Evolutionary conservation across 768 basidiomycete genomes (phyloP).

Genomic region (Pisolithus marmoratus): DNA sequence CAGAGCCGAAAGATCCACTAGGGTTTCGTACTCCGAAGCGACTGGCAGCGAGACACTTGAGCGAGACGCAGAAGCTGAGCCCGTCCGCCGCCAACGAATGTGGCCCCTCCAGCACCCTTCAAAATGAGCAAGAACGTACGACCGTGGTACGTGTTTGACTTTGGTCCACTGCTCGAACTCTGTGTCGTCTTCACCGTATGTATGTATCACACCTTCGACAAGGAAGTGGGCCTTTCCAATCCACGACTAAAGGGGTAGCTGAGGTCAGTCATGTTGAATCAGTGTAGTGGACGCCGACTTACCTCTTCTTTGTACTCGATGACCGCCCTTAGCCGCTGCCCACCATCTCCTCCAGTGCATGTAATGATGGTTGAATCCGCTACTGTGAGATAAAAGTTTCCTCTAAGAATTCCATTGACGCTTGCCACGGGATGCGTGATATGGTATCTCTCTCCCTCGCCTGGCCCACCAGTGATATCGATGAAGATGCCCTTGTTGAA

Average conservation of each 20-base stretch:
- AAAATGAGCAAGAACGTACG: slow-evolving; percentile 70
- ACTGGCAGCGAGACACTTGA: slow-evolving; percentile 42
- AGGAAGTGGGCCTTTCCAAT: slow-evolving; percentile 81
- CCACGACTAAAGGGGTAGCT: slow-evolving; percentile 57
- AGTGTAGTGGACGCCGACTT: slow-evolving; percentile 18
- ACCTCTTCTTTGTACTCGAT: slow-evolving; percentile 98
- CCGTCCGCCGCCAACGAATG: slow-evolving; percentile 72
- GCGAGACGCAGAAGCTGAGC: slow-evolving; percentile 35
- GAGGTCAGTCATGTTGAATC: background rate
- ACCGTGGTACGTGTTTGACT: slow-evolving; percentile 84
- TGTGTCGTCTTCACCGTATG: slow-evolving; percentile 59
- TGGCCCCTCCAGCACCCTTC: slow-evolving; percentile 86
- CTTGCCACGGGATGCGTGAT: slow-evolving; percentile 86
- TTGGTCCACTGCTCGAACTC: slow-evolving; percentile 71
- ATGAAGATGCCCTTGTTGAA: slow-evolving; percentile 89
- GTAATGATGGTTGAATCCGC: slow-evolving; percentile 76
- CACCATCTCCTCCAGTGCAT: slow-evolving; percentile 62
- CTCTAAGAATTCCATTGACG: slow-evolving; percentile 89
- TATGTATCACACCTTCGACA: slow-evolving; percentile 86
- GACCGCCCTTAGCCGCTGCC: slow-evolving; percentile 66
- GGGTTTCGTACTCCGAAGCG: slow-evolving; percentile 49
- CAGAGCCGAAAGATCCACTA: slow-evolving; percentile 74
- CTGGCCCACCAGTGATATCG: slow-evolving; percentile 64
- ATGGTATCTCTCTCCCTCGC: slow-evolving; percentile 76
- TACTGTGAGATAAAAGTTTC: slow-evolving; percentile 88